Conservation (phyloP, 164 flowering plant species). For the Nelumbo lutea region DNA sequence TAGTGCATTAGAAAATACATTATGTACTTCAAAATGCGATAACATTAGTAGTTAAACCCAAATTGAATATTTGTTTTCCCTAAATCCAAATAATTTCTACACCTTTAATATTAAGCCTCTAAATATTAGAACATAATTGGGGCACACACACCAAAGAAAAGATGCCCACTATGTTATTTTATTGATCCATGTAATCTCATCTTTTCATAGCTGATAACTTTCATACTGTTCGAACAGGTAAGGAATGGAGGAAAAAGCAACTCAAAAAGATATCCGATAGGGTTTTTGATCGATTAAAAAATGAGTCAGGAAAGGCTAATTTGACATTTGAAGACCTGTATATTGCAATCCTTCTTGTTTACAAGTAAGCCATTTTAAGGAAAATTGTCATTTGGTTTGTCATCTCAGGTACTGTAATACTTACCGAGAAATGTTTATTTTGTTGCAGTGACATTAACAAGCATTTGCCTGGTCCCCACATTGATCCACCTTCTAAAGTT, state of each 20-base stretch:
- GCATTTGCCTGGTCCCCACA: conserved; percentile 85
- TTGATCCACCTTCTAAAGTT: conserved; percentile 83
- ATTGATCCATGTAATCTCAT: neutral
- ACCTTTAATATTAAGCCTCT: too few relatives aligned
- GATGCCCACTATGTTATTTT: neutral
- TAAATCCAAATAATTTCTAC: too few relatives aligned
- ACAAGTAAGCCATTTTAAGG: conserved; percentile 51
- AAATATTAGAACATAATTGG: too few relatives aligned
- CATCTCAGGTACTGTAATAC: neutral
- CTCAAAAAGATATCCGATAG: conserved; percentile 56
- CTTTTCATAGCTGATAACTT: neutral
- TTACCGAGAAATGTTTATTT: neutral
- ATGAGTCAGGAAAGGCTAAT: conserved; percentile 43
- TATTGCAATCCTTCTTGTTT: conserved; percentile 81
- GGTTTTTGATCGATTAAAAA: conserved; percentile 57
- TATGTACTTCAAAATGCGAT: too few relatives aligned
- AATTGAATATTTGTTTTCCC: too few relatives aligned
- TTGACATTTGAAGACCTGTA: conserved; percentile 86
- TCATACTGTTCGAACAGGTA: conserved; percentile 40
- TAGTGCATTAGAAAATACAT: too few relatives aligned
- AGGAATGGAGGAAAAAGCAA: conserved; percentile 71
- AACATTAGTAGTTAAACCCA: too few relatives aligned
- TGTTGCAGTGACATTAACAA: conserved; percentile 77
- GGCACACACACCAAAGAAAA: too few relatives aligned
- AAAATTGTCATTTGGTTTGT: neutral